These are phyloP conservation scores for Pelargonium fulgidum DNA, from an alignment of 441 rosid genomes.

Conservation along the genomic window DNA sequence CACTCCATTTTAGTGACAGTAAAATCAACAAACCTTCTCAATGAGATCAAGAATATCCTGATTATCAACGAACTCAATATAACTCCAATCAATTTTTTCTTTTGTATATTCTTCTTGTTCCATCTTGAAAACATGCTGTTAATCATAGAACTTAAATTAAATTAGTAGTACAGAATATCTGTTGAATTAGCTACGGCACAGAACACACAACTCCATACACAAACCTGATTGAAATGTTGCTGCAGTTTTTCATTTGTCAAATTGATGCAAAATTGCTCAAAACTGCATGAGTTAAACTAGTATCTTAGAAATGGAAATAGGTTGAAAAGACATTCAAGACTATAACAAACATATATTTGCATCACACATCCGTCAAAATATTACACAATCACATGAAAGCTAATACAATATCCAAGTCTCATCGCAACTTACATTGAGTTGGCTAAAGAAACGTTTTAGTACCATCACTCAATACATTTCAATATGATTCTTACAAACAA, in stretches of 20 bases:
- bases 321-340: slow-evolving; percentile 7
- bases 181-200: slow-evolving; percentile 13
- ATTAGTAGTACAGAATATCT: slow-evolving; percentile 14
- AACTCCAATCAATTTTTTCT: slow-evolving; percentile 78
- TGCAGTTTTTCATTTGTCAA: slow-evolving; percentile 79
- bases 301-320: slow-evolving; percentile 15
- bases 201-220: slow-evolving; percentile 20
- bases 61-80: slow-evolving; percentile 68
- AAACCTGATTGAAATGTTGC: slow-evolving; percentile 81
- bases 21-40: slow-evolving; percentile 40
- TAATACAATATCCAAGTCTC: neutral
- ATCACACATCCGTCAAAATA: neutral
- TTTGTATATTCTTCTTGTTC: slow-evolving; percentile 76
- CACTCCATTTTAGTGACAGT: slow-evolving; percentile 7
- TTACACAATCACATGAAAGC: neutral
- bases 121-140: slow-evolving; percentile 78
- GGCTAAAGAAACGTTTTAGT: neutral
- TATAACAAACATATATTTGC: neutral
- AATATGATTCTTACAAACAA: neutral
- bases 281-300: slow-evolving; percentile 37
- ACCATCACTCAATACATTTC: neutral
- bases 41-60: slow-evolving; percentile 69
- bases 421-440: neutral
- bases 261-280: slow-evolving; percentile 80
- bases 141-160: slow-evolving; percentile 12